These are phyloP conservation scores for Puccinia coronata DNA, from an alignment of 1,284 basidiomycete genomes.

Conservation along the genomic window DNA sequence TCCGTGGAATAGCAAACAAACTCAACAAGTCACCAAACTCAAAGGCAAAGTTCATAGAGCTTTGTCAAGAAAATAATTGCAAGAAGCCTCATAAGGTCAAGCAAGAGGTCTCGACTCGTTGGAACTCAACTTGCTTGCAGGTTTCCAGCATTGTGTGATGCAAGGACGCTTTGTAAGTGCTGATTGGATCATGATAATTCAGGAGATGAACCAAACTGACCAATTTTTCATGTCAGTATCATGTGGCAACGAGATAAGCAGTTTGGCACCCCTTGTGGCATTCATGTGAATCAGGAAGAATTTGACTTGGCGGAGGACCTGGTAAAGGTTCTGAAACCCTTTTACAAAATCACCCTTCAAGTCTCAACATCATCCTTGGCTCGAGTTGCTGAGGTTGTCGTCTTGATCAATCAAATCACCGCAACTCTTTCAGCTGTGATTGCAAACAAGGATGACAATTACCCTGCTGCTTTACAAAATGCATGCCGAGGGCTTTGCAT, in stretches of 20 bases:
- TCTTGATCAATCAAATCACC: too few species aligned
- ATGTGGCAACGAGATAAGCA: constrained; percentile 14
- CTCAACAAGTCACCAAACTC: constrained; percentile 2
- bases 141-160: background rate
- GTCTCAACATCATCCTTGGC: too few species aligned
- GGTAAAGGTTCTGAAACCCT: background rate
- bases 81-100: constrained; percentile 3
- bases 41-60: too few species aligned
- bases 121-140: constrained; percentile 11
- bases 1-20: background rate
- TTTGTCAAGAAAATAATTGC: background rate
- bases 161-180: constrained; percentile 4
- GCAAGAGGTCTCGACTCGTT: background rate
- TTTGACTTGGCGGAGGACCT: constrained; percentile 4
- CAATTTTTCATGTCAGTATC: background rate
- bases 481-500: too few species aligned
- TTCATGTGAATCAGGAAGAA: background rate
- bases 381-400: too few species aligned
- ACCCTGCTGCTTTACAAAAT: too few species aligned
- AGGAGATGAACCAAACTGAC: background rate
- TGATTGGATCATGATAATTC: background rate
- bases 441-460: too few species aligned
- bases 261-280: background rate
- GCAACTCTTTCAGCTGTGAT: too few species aligned
- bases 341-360: too few species aligned